Conservation (phyloP, 352 stramenopile genomes). For the Globisporangium perplexum region DNA sequence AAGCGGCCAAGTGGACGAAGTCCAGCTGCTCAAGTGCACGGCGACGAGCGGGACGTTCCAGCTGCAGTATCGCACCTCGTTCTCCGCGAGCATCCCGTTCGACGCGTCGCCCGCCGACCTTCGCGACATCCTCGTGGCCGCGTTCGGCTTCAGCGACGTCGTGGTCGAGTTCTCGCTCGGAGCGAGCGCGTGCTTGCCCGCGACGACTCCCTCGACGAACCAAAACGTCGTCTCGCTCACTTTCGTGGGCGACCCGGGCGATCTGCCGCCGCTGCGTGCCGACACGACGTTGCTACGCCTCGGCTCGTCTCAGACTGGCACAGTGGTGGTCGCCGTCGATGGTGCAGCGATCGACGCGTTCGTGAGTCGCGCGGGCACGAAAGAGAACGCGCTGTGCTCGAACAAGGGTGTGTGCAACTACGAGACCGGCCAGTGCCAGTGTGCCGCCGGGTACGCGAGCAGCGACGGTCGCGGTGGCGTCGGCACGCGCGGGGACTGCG, state of each 20-base stretch:
- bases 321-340: constrained; percentile 31
- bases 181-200: constrained; percentile 26
- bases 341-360: constrained; percentile 30
- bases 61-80: constrained; percentile 47
- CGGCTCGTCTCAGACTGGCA: constrained; percentile 10
- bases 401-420: constrained; percentile 86
- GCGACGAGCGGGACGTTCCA: constrained; percentile 51
- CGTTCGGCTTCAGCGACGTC: constrained; percentile 46
- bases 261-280: constrained; percentile 33
- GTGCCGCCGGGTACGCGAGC: constrained; percentile 37
- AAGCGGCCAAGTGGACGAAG: constrained; percentile 70
- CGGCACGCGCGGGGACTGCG: constrained; percentile 62
- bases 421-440: constrained; percentile 40
- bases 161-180: constrained; percentile 38
- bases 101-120: constrained; percentile 34
- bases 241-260: constrained; percentile 45
- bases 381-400: constrained; percentile 85
- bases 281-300: constrained; percentile 28
- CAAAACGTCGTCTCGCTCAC: constrained; percentile 51
- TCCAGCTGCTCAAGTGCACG: constrained; percentile 72
- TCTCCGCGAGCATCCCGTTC: constrained; percentile 52
- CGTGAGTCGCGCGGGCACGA: constrained; percentile 68
- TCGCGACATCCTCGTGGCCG: constrained; percentile 41
- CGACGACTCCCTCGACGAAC: constrained; percentile 4
- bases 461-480: constrained; percentile 57